These are phyloP conservation scores for Polygonum aviculare DNA, from an alignment of 148 eudicot genomes.

Conservation along the genomic window DNA sequence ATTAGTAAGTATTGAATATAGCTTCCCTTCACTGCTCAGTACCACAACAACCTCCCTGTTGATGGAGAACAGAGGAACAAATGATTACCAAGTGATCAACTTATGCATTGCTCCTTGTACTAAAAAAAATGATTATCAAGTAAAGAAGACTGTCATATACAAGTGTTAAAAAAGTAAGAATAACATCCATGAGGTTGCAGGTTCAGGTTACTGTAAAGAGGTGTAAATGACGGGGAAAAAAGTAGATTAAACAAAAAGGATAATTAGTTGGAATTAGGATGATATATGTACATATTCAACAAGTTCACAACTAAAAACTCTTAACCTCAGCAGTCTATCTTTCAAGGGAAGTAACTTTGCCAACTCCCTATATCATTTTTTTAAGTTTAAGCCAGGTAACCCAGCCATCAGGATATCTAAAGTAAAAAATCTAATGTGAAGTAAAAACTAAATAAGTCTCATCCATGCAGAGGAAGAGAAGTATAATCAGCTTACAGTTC, in stretches of 20 bases:
- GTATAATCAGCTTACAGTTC: slow-evolving; percentile 26
- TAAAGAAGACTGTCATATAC: neutral
- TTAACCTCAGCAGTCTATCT: neutral
- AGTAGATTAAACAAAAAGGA: neutral
- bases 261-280: neutral
- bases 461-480: neutral
- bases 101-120: neutral
- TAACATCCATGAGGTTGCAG: neutral
- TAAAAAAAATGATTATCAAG: neutral
- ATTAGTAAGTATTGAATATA: slow-evolving; percentile 38
- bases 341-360: neutral
- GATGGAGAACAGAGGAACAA: neutral
- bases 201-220: neutral
- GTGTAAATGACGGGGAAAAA: neutral
- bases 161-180: neutral
- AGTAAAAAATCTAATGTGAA: neutral
- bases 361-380: slow-evolving; percentile 6
- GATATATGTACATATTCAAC: neutral
- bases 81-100: neutral
- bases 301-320: neutral
- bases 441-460: neutral
- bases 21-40: slow-evolving; percentile 48
- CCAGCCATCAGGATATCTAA: neutral
- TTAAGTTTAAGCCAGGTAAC: neutral
- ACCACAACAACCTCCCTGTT: slow-evolving; percentile 52